Evolutionary conservation across 805 yeast genomes (phyloP).

Genomic region (Wickerhamiella lipophila): DNA sequence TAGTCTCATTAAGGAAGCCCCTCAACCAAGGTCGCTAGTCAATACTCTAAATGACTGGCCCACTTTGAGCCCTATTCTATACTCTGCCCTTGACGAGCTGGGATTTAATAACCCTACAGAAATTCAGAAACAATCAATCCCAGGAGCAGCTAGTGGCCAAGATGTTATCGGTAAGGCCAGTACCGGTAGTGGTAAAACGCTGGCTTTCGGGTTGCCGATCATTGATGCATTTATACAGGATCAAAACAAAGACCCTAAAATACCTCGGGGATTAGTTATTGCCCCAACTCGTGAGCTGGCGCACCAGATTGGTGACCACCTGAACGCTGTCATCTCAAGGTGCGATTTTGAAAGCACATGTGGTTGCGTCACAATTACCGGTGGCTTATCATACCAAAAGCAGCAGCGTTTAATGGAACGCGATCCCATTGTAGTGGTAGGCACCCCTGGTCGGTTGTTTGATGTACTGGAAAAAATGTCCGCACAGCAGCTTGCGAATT

Average conservation of each 20-base stretch:
- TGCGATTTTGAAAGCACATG: slow-evolving; percentile 20
- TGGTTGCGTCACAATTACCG: slow-evolving; percentile 70
- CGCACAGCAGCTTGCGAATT: slow-evolving; percentile 31
- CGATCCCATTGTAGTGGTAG: slow-evolving; percentile 70
- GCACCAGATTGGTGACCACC: slow-evolving; percentile 78
- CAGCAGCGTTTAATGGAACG: slow-evolving; percentile 65
- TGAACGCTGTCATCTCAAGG: slow-evolving; percentile 31
- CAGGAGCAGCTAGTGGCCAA: slow-evolving; percentile 54
- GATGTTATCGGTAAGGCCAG: slow-evolving; percentile 94
- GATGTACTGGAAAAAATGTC: slow-evolving; percentile 47
- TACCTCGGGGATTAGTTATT: slow-evolving; percentile 51
- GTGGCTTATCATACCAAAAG: slow-evolving; percentile 88
- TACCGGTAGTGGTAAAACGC: slow-evolving; percentile 94
- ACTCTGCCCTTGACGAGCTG: slow-evolving; percentile 48
- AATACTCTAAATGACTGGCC: slow-evolving; percentile 29
- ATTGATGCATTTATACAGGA: slow-evolving; percentile 35
- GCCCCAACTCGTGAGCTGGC: slow-evolving; percentile 97
- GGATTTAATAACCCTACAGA: slow-evolving; percentile 66
- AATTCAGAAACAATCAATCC: slow-evolving; percentile 67
- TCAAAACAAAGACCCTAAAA: slow-evolving; percentile 17
- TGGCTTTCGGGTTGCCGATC: slow-evolving; percentile 90
- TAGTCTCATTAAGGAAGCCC: slow-evolving; percentile 12
- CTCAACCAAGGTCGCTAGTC: slow-evolving; percentile 16
- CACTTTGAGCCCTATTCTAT: slow-evolving; percentile 31
- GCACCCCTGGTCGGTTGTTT: slow-evolving; percentile 88